phyloP scores from a whole-genome alignment of 257 asterid species.

The Eustoma russellianum region DNA sequence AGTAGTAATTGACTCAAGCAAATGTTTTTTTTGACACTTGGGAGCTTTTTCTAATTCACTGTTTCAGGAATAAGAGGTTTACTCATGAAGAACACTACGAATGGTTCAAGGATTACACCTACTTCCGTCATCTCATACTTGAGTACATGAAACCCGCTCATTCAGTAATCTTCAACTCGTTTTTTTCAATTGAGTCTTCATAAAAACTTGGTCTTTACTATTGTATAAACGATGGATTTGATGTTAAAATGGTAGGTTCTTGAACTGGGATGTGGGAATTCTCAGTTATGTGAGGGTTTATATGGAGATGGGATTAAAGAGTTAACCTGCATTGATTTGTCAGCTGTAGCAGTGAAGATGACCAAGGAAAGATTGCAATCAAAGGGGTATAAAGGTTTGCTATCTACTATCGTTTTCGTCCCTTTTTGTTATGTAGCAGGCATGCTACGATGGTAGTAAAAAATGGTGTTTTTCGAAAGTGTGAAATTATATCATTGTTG shows the following conservation, averaged over 20 bases:
- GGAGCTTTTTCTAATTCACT: background rate
- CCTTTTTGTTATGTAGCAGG: too few relatives aligned
- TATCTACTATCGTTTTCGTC: background rate
- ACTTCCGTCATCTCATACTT: slow-evolving; percentile 71
- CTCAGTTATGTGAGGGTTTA: slow-evolving; percentile 76
- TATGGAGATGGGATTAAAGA: slow-evolving; percentile 68
- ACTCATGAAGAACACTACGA: slow-evolving; percentile 92
- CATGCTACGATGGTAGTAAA: too few relatives aligned
- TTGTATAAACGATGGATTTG: too few relatives aligned
- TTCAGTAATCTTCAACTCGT: slow-evolving; percentile 37
- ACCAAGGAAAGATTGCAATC: slow-evolving; percentile 62
- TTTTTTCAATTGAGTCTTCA: background rate
- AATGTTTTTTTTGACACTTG: background rate
- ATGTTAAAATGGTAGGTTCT: slow-evolving; percentile 35
- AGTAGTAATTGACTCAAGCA: slow-evolving; percentile 3
- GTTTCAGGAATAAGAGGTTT: slow-evolving; percentile 72
- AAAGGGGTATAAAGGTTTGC: slow-evolving; percentile 62
- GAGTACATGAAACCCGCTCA: slow-evolving; percentile 43
- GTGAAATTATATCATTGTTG: too few relatives aligned
- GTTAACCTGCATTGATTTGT: slow-evolving; percentile 86
- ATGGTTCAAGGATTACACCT: slow-evolving; percentile 86
- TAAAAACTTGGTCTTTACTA: too few relatives aligned
- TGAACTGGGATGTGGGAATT: slow-evolving; percentile 96
- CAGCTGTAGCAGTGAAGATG: slow-evolving; percentile 79
- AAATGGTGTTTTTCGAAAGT: too few relatives aligned